phyloP scores from a whole-genome alignment of 2,329 filamentous ascomycete species.

The Domatiomyces catenatus region DNA sequence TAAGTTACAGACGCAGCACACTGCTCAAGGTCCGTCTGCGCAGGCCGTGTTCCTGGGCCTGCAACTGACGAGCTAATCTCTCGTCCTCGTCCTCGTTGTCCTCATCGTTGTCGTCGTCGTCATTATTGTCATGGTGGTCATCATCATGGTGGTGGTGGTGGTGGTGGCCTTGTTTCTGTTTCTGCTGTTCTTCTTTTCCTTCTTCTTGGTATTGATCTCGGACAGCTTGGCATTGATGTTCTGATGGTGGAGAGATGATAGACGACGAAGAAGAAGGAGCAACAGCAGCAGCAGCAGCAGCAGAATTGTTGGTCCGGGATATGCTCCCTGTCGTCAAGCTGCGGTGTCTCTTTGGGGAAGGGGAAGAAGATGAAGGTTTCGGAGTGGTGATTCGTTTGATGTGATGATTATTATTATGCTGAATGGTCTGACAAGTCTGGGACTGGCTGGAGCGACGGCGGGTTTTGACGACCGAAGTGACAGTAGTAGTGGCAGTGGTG shows the following conservation, averaged over 20 bases:
- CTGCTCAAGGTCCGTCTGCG: conserved; percentile 3
- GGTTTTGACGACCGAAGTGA: conserved; percentile 7
- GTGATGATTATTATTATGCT: neutral
- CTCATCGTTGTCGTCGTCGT: conserved; percentile 4
- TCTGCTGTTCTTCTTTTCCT: neutral
- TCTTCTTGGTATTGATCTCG: neutral
- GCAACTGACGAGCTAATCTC: conserved; percentile 13
- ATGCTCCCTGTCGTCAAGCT: neutral
- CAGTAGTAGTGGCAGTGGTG: conserved; percentile 2
- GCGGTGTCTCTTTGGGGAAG: neutral
- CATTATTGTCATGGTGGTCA: conserved; percentile 2
- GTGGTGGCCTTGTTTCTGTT: neutral
- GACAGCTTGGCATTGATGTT: neutral
- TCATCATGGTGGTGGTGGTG: conserved; percentile 4
- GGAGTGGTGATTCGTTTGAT: neutral
- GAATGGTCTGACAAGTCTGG: neutral
- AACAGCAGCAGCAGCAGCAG: conserved; percentile 6
- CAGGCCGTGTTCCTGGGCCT: conserved; percentile 15
- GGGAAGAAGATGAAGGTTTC: neutral
- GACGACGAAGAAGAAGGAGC: conserved; percentile 3
- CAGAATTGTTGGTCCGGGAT: neutral
- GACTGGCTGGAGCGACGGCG: conserved; percentile 11
- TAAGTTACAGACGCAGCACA: neutral
- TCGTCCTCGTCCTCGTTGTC: conserved; percentile 14
- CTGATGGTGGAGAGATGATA: no score